These are phyloP conservation scores for Coriolopsis trogii DNA, from an alignment of 1,284 basidiomycete species.

Conservation along the genomic window DNA sequence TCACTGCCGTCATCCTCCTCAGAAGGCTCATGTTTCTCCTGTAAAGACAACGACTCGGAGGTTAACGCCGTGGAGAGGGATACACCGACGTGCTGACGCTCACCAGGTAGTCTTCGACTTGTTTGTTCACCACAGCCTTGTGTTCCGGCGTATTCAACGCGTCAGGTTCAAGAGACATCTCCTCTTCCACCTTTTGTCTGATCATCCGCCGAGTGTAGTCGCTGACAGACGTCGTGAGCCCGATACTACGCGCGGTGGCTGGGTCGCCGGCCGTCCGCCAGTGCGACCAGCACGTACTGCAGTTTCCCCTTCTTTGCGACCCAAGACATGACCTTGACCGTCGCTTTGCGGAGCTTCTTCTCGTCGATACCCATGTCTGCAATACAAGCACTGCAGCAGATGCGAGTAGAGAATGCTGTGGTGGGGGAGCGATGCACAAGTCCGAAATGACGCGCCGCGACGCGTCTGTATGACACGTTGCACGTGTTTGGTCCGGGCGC, in stretches of 20 bases:
- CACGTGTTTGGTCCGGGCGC: slow-evolving; percentile 12
- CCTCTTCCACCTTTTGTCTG: slow-evolving; percentile 46
- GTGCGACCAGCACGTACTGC: slow-evolving; percentile 4
- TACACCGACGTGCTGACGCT: no score
- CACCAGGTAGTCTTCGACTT: slow-evolving; percentile 46
- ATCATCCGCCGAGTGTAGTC: slow-evolving; percentile 51
- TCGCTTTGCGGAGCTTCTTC: slow-evolving; percentile 5
- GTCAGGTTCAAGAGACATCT: slow-evolving; percentile 43
- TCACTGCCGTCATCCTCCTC: no score
- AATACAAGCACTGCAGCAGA: neutral
- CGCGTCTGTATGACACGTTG: slow-evolving; percentile 18
- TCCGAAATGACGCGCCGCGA: slow-evolving; percentile 1
- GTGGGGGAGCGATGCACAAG: neutral
- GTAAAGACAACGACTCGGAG: neutral
- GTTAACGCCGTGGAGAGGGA: no score
- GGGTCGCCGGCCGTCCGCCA: neutral
- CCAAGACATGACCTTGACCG: slow-evolving; percentile 9
- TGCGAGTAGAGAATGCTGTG: neutral
- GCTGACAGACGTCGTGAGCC: slow-evolving; percentile 33
- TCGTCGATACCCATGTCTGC: slow-evolving; percentile 7
- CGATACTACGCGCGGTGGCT: neutral
- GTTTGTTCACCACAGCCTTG: slow-evolving; percentile 46
- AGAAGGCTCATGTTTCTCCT: neutral
- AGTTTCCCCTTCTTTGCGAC: slow-evolving; percentile 12
- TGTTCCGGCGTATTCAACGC: slow-evolving; percentile 44